Conservation (phyloP, 768 basidiomycete species). For the Collybia sordida region DNA sequence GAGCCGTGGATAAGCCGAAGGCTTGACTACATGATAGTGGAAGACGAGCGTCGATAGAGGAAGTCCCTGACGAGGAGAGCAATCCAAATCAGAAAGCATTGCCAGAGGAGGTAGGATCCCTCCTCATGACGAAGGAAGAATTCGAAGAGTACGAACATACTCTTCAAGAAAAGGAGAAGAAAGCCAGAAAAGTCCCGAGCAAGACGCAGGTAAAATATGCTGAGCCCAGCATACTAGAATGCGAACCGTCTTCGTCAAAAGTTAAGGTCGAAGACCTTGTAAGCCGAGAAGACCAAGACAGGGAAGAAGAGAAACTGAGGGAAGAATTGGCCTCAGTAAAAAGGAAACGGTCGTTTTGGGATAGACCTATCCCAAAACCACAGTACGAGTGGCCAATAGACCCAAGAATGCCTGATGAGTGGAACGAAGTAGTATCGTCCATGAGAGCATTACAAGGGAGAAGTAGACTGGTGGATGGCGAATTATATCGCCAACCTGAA, state of each 20-base stretch:
- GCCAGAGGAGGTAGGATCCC: neutral
- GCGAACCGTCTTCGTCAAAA: slow-evolving; percentile 16
- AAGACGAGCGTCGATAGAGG: neutral
- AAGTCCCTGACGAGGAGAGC: neutral
- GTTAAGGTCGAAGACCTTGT: slow-evolving; percentile 7
- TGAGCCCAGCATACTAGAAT: neutral
- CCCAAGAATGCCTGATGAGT: slow-evolving; percentile 18
- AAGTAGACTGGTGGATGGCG: neutral
- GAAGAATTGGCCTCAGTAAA: too few relatives aligned
- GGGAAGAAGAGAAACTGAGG: neutral
- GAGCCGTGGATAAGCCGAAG: slow-evolving; percentile 2
- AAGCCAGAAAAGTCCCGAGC: neutral
- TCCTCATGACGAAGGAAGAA: slow-evolving; percentile 1
- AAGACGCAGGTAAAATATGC: neutral
- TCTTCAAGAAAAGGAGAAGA: neutral
- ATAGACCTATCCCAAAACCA: slow-evolving; percentile 13
- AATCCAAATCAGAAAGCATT: neutral
- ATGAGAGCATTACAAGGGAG: slow-evolving; percentile 1
- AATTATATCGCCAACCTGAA: neutral
- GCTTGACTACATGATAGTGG: neutral
- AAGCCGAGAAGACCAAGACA: neutral
- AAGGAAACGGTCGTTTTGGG: slow-evolving; percentile 18
- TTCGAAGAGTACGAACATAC: neutral
- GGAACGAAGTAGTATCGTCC: slow-evolving; percentile 14
- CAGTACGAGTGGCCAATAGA: slow-evolving; percentile 9